Percentiles rank a stretch among this genome's conserved stretches.
Evolutionary conservation across 345 rosid species (phyloP).

Genomic region (Angophora floribunda): DNA sequence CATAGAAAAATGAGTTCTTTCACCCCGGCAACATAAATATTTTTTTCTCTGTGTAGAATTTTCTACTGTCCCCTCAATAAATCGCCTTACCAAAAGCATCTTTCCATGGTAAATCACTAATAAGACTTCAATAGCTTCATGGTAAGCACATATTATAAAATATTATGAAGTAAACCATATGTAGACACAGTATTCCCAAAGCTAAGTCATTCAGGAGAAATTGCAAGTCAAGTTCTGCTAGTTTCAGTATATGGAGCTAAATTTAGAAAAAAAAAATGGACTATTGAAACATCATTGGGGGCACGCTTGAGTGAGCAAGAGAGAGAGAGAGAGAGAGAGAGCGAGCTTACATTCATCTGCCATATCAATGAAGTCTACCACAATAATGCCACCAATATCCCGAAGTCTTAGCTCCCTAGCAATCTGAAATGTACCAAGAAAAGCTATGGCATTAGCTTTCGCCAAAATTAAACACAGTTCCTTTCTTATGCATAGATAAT

Average conservation of each 20-base stretch:
- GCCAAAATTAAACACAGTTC: not conserved
- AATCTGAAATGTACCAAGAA: constrained; percentile 44
- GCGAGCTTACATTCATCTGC: constrained; percentile 66
- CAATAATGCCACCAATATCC: constrained; percentile 95
- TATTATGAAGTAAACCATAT: not conserved
- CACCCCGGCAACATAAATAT: not conserved
- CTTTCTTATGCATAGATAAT: not conserved
- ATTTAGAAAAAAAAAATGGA: not conserved
- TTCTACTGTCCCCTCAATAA: not conserved
- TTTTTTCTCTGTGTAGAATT: not conserved
- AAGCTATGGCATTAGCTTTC: not conserved
- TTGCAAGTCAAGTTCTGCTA: not conserved
- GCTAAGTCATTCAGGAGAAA: not conserved
- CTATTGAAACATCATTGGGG: not conserved
- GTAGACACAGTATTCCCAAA: not conserved
- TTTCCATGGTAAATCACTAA: not conserved
- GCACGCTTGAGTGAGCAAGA: not conserved
- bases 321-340: constrained; percentile 14
- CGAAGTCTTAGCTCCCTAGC: constrained; percentile 95
- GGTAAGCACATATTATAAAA: not conserved
- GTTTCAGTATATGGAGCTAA: not conserved
- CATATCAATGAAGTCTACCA: constrained; percentile 98
- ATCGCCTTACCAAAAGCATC: not conserved
- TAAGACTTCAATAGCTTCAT: not conserved
- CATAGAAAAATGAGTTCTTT: not conserved